Evolutionary conservation across 345 rosid genomes (phyloP), one percentile per base, ranked within the genome.

Genomic region (Boechera divaricarpa): DNA sequence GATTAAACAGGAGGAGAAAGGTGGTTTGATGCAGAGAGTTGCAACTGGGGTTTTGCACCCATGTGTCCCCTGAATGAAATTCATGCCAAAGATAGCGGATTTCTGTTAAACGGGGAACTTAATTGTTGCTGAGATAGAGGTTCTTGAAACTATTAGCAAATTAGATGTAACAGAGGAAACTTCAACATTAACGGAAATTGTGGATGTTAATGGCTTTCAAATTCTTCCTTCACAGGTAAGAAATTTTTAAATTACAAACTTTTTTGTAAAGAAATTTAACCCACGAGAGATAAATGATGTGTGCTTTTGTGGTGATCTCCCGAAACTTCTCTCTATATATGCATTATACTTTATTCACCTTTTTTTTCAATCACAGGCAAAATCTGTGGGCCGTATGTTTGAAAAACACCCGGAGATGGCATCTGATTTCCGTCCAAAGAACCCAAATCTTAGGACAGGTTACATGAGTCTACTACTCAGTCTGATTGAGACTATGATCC

Each of bases 51-150:
- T 66, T 0, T 5, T 65, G 1, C 31, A 32, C 32, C 11, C 3
- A 32, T 49, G 57, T 66, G 29, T 33, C 44, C 58, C 10, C 45
- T 66, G 0, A 18, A 48, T 11, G 44, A 31, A 33, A 32, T 66
- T 2, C 44, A 66, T 33, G 58, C 42, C 12, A 32, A 48, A 48
- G 44, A 66, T 57, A 67, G 73, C 2, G 45, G 56, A 66, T 66
- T 80, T 84, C 79, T 87, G 56, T 83, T 81, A 45, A 86, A 88
- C 77, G 94, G 88, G 52, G 78, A 83, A 2, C 84, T 87, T 65
- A 8, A 73, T 93, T 56, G 94, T 86, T 85, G 92, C 82, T 61
- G 96, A 90, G 78, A 83, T 93, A 60, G 31, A 68, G 0, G 35
- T 73, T 61, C 76, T 70, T 55, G 62, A 68, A 77, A 5, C 49